Percentiles rank a stretch among this genome's conserved stretches.
Evolutionary conservation across 2,329 filamentous ascomycete species (phyloP).

Genomic region (Sphaceloma murrayae): DNA sequence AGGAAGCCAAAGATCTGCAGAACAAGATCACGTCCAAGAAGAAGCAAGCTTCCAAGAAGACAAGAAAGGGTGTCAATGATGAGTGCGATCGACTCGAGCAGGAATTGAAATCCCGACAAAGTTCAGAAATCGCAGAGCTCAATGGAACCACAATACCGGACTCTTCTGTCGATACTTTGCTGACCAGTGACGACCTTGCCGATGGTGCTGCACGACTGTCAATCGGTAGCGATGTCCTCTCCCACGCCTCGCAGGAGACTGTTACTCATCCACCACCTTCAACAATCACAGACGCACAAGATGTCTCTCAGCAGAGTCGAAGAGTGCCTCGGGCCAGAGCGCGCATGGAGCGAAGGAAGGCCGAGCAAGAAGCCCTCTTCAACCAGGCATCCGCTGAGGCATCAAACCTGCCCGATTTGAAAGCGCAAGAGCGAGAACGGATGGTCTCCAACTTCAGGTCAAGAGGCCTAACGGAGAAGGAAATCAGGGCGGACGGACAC

Average conservation of each 20-base stretch:
- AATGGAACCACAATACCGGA: conserved; percentile 21
- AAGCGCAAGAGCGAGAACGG: conserved; percentile 56
- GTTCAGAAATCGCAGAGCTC: conserved; percentile 40
- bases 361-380: conserved; percentile 64
- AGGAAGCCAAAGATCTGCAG: conserved; percentile 80
- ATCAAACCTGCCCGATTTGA: conserved; percentile 60
- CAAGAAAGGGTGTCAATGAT: conserved; percentile 50
- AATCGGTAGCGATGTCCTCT: conserved; percentile 15
- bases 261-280: neutral
- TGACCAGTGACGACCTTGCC: conserved; percentile 10
- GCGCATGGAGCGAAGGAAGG: conserved; percentile 76
- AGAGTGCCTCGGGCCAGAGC: conserved; percentile 91
- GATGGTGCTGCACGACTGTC: conserved; percentile 1
- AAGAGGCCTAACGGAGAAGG: conserved; percentile 59
- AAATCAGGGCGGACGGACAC: conserved; percentile 84
- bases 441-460: conserved; percentile 60
- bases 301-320: conserved; percentile 35
- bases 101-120: conserved; percentile 47
- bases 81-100: conserved; percentile 51
- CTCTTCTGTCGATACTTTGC: neutral
- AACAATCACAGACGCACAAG: conserved; percentile 14
- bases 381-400: conserved; percentile 67
- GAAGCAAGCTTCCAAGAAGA: conserved; percentile 85
- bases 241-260: conserved; percentile 18
- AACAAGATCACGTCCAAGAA: conserved; percentile 86